A percentile compares a stretch with the other conserved stretches of the same genome.
phyloP scores from a whole-genome alignment of 176 grass and related monocot species.

The Musa schizocarpa region DNA sequence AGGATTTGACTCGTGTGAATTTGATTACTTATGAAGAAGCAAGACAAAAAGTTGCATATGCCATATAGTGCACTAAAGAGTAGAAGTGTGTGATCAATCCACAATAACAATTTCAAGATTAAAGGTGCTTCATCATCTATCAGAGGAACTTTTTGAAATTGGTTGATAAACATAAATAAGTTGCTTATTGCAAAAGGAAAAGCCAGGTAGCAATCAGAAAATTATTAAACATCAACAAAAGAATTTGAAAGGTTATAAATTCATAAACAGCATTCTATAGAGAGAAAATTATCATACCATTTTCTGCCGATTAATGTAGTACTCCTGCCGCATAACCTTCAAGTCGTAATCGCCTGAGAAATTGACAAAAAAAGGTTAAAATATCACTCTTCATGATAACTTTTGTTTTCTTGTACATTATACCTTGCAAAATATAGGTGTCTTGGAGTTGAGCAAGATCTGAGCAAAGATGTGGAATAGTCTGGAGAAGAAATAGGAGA shows the following conservation, averaged over 20 bases:
- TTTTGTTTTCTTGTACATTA: slow-evolving; percentile 4
- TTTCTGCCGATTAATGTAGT: slow-evolving; percentile 88
- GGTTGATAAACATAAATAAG: not conserved
- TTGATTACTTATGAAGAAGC: no score
- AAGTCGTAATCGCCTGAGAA: slow-evolving; percentile 88
- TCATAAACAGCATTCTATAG: not conserved
- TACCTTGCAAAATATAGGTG: slow-evolving; percentile 99
- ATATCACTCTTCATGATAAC: slow-evolving; percentile 7
- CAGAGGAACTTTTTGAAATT: not conserved
- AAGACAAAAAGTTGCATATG: no score
- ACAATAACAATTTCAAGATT: not conserved
- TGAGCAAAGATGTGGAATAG: slow-evolving; percentile 88
- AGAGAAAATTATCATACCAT: slow-evolving; percentile 22
- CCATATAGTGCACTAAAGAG: no score
- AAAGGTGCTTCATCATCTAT: no score
- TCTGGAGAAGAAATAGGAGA: slow-evolving; percentile 38
- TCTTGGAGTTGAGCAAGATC: slow-evolving; percentile 99
- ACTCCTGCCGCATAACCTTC: slow-evolving; percentile 98
- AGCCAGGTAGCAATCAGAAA: not conserved
- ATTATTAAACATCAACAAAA: not conserved
- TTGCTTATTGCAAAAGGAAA: not conserved
- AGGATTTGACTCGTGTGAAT: no score
- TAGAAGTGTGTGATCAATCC: not conserved
- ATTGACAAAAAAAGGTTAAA: slow-evolving; percentile 19
- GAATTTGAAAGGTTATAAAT: not conserved